phyloP scores from a whole-genome alignment of 1,139 yeast species.

The Candida sp. region DNA sequence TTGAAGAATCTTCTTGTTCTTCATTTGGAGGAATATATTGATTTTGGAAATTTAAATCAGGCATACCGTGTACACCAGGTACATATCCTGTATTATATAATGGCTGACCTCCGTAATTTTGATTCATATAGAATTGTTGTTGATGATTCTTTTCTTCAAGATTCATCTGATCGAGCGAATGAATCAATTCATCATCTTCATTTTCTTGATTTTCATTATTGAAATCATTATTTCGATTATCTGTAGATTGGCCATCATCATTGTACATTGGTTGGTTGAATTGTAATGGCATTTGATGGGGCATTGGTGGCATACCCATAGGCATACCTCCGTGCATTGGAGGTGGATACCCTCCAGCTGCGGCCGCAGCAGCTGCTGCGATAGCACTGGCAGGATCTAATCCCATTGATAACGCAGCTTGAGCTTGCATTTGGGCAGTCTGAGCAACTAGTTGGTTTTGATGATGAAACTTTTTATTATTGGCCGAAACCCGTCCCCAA shows the following conservation, averaged over 20 bases:
- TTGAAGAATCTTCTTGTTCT: neutral
- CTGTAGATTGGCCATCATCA: neutral
- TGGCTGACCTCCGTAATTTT: neutral
- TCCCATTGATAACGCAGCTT: constrained; percentile 34
- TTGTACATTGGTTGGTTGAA: constrained; percentile 1
- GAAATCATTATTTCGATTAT: neutral
- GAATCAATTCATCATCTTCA: neutral
- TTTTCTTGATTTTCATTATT: neutral
- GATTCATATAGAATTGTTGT: neutral
- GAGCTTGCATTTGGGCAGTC: constrained; percentile 34
- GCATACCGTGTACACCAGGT: neutral
- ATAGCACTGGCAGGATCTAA: constrained; percentile 31
- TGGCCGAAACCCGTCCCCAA: constrained; percentile 70
- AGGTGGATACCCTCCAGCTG: constrained; percentile 18
- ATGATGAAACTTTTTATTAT: constrained; percentile 30
- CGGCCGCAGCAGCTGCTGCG: constrained; percentile 23
- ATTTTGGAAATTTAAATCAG: neutral
- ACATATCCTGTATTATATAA: neutral
- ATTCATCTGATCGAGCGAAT: constrained; percentile 1
- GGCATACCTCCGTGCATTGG: constrained; percentile 7
- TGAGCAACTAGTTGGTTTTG: constrained; percentile 32
- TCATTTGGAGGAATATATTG: neutral
- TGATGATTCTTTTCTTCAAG: neutral
- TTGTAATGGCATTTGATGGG: constrained; percentile 5
- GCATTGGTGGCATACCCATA: constrained; percentile 9